Conservation (phyloP, 768 basidiomycete species). For the Tricholoma saponaceum region DNA sequence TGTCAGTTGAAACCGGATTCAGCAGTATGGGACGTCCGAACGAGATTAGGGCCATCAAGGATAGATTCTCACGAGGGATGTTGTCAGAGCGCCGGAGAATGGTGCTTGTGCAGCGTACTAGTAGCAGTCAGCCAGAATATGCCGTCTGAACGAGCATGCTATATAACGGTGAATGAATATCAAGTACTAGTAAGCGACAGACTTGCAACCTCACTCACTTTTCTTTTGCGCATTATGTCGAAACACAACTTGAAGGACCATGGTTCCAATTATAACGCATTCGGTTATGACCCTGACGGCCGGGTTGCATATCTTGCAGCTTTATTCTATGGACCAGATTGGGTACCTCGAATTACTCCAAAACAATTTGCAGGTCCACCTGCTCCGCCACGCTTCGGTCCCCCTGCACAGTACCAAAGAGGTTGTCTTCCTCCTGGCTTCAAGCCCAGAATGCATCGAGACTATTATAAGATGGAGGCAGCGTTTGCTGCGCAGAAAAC, state of each 20-base stretch:
- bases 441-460: not conserved
- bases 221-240: too few species aligned
- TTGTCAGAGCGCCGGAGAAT: not conserved
- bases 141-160: too few species aligned
- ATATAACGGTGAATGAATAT: too few species aligned
- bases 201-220: too few species aligned
- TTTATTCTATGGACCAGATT: too few species aligned
- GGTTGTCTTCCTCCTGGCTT: too few species aligned
- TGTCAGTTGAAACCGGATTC: not conserved
- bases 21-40: too few species aligned
- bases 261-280: not conserved
- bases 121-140: too few species aligned
- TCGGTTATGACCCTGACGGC: too few species aligned
- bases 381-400: not conserved
- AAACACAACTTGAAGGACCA: not conserved
- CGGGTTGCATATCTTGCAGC: not conserved
- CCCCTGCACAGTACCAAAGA: not conserved
- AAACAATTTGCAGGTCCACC: not conserved
- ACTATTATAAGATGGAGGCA: not conserved
- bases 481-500: not conserved
- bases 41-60: not conserved
- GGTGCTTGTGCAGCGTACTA: too few species aligned
- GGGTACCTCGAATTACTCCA: not conserved
- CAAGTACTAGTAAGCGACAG: too few species aligned
- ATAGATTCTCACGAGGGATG: not conserved